Evolutionary conservation across 345 rosid species (phyloP), one percentile per base, ranked within the genome.

Genomic region (Lepidium aucheri): DNA sequence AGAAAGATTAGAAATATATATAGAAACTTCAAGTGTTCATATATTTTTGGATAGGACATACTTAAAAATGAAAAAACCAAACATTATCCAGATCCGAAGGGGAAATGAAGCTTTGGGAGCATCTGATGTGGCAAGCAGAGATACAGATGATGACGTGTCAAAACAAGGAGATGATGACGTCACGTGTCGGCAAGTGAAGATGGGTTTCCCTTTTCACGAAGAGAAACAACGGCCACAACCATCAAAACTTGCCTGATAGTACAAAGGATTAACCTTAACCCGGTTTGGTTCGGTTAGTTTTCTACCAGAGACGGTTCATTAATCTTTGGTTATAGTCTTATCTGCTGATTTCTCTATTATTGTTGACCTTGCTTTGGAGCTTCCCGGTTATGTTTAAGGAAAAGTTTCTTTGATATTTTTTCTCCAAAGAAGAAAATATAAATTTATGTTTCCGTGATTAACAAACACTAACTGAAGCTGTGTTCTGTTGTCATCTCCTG

Each of bases 121-220:
- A 68, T 34, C 50, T 68, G 53, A 65, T 54, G 65, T 41, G 57
- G 34, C 65, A 68, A 34, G 62, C 65, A 39, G 65, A 68, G 41
- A 68, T 33, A 47, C 73, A 39, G 41, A 49, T 59, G 43, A n/a
- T 40, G 51, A 38, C 50, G 15, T 41, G 53, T 60, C 67, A 40
- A 20, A 42, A 17, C 26, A 51, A 41, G 60, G 26, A 60, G 38
- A 42, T 32, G 26, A 13, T 60, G 66, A 68, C 65, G 12, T 38
- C 52, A 68, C 51, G 20, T 11, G 26, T 17, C 36, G 59, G 24
- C 59, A 50, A 50, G 50, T 17, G 44, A 50, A 59, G 24, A 9
- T 26, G 13, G 36, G 30, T 39, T 68, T 38, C 41, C 56, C 41
- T 16, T 28, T 17, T 18, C 1, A 16, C 65, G 55, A 46, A 18